phyloP scores from a whole-genome alignment of 805 yeast species.

The Komagataella populi region DNA sequence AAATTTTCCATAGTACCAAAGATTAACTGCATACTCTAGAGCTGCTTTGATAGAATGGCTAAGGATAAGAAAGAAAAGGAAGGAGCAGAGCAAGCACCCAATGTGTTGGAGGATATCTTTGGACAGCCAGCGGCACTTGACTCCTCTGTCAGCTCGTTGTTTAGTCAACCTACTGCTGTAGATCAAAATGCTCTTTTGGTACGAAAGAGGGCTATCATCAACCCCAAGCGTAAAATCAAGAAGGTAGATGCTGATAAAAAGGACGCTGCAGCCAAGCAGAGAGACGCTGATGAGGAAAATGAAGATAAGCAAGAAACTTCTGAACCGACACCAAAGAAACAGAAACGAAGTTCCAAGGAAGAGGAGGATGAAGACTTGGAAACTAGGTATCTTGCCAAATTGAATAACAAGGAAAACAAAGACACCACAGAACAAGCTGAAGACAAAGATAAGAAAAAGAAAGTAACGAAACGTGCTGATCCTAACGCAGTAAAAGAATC shows the following conservation, averaged over 20 bases:
- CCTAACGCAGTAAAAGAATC: conserved; percentile 39
- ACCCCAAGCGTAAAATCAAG: conserved; percentile 2
- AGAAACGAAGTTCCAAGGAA: conserved; percentile 8
- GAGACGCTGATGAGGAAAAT: conserved; percentile 11
- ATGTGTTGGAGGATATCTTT: neutral
- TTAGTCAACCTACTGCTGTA: conserved; percentile 30
- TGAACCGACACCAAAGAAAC: conserved; percentile 5
- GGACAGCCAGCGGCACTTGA: conserved; percentile 11
- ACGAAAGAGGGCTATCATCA: conserved; percentile 11
- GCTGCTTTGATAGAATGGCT: neutral
- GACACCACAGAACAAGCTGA: conserved; percentile 5
- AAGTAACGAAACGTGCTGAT: conserved; percentile 9
- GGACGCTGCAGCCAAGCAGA: conserved; percentile 5
- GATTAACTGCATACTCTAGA: neutral
- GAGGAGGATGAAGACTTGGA: conserved; percentile 32
- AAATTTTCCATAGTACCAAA: neutral
- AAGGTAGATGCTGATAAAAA: conserved; percentile 10
- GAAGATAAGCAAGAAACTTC: conserved; percentile 11
- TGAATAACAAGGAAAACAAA: conserved; percentile 24
- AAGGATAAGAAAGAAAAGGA: neutral
- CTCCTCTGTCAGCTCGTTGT: conserved; percentile 19
- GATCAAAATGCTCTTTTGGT: conserved; percentile 12
- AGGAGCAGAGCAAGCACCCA: neutral
- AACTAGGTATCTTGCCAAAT: conserved; percentile 35
- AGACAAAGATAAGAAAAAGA: conserved; percentile 8